Percentiles rank a stretch among this genome's conserved stretches.
These are phyloP conservation scores for Russula sp. DNA, from an alignment of 768 basidiomycete genomes.

Conservation along the genomic window DNA sequence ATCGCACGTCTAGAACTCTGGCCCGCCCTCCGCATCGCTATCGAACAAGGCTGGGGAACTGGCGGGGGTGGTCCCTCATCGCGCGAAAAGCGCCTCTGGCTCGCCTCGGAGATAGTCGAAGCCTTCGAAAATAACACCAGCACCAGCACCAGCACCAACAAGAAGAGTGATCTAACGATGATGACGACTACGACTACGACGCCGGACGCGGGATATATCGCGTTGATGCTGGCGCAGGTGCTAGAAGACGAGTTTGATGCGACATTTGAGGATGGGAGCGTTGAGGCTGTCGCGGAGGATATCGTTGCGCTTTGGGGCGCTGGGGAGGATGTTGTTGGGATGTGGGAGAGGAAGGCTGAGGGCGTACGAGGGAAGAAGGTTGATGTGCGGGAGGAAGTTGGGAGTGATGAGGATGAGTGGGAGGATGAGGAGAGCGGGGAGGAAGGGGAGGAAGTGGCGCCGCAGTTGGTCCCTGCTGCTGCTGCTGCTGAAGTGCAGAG, in stretches of 20 bases:
- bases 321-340: constrained; percentile 48
- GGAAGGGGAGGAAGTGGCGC: constrained; percentile 49
- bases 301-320: constrained; percentile 67
- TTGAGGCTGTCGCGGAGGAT: constrained; percentile 68
- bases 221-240: constrained; percentile 76
- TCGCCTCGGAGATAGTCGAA: constrained; percentile 78
- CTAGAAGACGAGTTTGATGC: constrained; percentile 88
- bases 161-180: no score
- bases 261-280: constrained; percentile 80
- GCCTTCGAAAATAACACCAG: constrained; percentile 59
- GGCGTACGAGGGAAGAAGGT: constrained; percentile 55
- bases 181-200: constrained; percentile 28
- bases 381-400: constrained; percentile 43
- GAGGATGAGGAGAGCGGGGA: constrained; percentile 37
- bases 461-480: constrained; percentile 48
- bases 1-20: constrained; percentile 79
- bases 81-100: constrained; percentile 73
- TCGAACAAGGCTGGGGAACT: constrained; percentile 72
- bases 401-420: constrained; percentile 42
- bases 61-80: constrained; percentile 63
- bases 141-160: no score
- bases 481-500: constrained; percentile 31
- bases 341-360: constrained; percentile 65
- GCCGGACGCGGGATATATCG: constrained; percentile 74
- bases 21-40: constrained; percentile 83